phyloP scores from a whole-genome alignment of 139 green algal species.

The Limnomonas spitsbergensis region DNA sequence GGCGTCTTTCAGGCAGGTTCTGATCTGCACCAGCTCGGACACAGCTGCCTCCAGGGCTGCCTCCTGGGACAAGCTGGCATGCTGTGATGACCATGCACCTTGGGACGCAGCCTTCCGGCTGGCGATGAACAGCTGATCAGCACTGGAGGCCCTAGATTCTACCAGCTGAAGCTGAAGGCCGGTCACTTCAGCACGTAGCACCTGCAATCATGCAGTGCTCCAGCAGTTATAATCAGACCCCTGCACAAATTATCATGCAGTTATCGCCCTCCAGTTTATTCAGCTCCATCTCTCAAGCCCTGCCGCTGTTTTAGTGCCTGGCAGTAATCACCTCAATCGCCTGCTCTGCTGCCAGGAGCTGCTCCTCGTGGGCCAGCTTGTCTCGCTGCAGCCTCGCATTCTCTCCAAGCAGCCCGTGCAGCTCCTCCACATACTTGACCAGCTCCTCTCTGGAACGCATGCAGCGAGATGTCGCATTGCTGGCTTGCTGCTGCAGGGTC shows the following conservation, averaged over 20 bases:
- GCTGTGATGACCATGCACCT: too few species aligned
- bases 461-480: background rate
- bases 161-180: background rate
- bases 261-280: too few species aligned
- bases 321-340: background rate
- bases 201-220: too few species aligned
- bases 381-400: background rate
- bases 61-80: too few species aligned
- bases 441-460: background rate
- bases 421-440: conserved; percentile 2
- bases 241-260: too few species aligned
- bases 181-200: background rate
- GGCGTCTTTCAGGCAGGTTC: background rate
- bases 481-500: background rate
- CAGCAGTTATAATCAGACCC: too few species aligned
- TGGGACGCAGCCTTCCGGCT: too few species aligned
- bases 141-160: background rate
- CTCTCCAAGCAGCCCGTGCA: background rate
- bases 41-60: too few species aligned
- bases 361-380: background rate
- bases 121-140: too few species aligned
- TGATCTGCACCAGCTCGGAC: background rate
- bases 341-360: background rate
- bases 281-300: too few species aligned
- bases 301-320: too few species aligned